Conservation (phyloP, 1,139 yeast genomes). For the Geotrichum restrictum region DNA sequence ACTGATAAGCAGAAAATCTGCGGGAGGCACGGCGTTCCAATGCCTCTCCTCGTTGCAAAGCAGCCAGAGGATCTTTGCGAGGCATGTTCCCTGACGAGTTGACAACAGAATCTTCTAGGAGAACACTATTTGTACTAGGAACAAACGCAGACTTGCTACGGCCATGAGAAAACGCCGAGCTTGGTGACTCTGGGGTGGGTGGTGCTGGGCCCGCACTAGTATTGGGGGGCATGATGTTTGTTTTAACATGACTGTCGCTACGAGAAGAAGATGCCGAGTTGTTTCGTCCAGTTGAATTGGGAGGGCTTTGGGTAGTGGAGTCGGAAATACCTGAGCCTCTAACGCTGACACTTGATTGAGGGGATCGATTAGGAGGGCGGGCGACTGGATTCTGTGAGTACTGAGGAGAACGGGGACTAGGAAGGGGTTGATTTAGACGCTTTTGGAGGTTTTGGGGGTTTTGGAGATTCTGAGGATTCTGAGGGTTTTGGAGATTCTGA, state of each 20-base stretch:
- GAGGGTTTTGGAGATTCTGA: background rate
- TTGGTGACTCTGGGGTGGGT: background rate
- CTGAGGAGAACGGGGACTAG: background rate
- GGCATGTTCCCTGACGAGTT: conserved; percentile 2
- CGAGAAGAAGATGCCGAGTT: conserved; percentile 2
- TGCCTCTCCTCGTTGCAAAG: conserved; percentile 74
- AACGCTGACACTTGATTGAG: conserved; percentile 4
- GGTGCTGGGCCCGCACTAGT: background rate
- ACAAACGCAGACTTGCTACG: conserved; percentile 6
- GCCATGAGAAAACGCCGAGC: background rate
- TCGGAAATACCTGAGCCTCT: conserved; percentile 8
- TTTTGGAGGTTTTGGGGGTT: background rate
- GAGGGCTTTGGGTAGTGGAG: background rate
- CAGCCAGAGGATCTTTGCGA: conserved; percentile 56
- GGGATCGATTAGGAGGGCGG: conserved; percentile 12
- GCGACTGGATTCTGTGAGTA: background rate
- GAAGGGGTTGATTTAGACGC: background rate
- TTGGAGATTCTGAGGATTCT: background rate
- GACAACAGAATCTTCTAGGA: background rate
- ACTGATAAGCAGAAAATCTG: conserved; percentile 89
- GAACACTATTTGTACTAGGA: background rate
- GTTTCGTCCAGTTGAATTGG: conserved; percentile 3
- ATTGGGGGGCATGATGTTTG: background rate
- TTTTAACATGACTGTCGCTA: background rate
- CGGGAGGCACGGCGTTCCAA: conserved; percentile 88